Conservation (phyloP, 371 early-diverging fungal species). For the Lichtheimia ornata region DNA sequence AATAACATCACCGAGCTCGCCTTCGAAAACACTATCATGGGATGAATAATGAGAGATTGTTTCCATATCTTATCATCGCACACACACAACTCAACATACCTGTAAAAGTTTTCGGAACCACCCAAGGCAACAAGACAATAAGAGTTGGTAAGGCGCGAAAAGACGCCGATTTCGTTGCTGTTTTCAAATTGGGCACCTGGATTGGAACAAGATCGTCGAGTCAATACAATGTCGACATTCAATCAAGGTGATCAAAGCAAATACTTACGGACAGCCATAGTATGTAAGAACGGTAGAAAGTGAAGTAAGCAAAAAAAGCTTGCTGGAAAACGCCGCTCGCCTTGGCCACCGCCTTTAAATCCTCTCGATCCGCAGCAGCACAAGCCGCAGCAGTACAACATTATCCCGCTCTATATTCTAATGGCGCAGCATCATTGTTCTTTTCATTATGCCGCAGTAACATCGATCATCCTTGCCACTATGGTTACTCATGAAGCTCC, state of each 20-base stretch:
- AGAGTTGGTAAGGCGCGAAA: constrained; percentile 97
- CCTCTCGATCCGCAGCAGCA: too few species aligned
- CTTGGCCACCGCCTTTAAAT: too few species aligned
- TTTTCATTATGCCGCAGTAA: too few species aligned
- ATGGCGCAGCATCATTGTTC: too few species aligned
- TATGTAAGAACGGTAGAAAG: constrained; percentile 1
- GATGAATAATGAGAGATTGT: background rate
- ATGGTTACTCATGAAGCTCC: too few species aligned
- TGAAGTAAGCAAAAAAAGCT: constrained; percentile 5
- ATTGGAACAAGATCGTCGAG: background rate
- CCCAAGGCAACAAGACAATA: constrained; percentile 99
- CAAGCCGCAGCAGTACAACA: too few species aligned
- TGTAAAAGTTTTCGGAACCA: constrained; percentile 98
- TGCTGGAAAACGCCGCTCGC: background rate
- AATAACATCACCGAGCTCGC: constrained; percentile 93
- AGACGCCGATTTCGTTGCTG: constrained; percentile 98
- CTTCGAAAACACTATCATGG: constrained; percentile 88
- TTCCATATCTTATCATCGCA: background rate
- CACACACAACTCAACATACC: constrained; percentile 48
- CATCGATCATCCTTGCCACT: too few species aligned
- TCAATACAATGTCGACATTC: background rate
- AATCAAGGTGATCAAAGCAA: background rate
- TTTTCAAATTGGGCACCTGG: constrained; percentile 98
- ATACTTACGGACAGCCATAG: constrained; percentile 47
- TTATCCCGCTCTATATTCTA: too few species aligned